Conservation (phyloP, 805 yeast genomes). For the Lipomyces kockii region DNA sequence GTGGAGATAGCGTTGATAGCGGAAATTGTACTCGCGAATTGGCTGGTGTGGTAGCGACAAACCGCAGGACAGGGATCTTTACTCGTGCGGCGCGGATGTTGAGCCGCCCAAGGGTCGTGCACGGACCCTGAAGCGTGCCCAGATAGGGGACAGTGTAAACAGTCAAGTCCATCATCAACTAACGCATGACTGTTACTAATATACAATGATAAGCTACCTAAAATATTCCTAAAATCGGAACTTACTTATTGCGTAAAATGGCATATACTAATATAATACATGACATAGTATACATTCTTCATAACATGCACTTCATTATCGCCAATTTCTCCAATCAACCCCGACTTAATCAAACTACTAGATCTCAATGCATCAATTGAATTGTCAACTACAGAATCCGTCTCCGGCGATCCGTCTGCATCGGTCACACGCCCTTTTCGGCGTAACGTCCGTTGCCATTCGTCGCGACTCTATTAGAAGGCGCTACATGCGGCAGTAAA, state of each 20-base stretch:
- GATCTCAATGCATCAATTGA: neutral
- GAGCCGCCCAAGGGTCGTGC: slow-evolving; percentile 1
- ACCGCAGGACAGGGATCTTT: neutral
- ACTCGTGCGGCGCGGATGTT: neutral
- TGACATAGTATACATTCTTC: neutral
- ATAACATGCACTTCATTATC: neutral
- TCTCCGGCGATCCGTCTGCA: neutral
- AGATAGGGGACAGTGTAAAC: neutral
- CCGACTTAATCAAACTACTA: too few relatives aligned
- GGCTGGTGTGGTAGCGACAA: neutral
- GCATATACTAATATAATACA: neutral
- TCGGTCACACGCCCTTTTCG: neutral
- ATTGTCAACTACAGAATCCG: neutral
- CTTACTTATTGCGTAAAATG: neutral
- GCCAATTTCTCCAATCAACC: neutral
- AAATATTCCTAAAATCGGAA: too few relatives aligned
- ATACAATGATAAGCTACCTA: too few relatives aligned
- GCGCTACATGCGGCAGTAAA: slow-evolving; percentile 9
- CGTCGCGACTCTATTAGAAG: neutral
- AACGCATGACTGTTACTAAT: too few relatives aligned
- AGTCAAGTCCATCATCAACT: neutral
- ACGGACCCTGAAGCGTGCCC: neutral
- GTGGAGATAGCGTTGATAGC: too few relatives aligned
- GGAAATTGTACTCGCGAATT: neutral
- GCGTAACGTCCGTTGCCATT: neutral